Percentiles rank a stretch among this genome's conserved stretches.
Conservation (phyloP, 768 basidiomycete species). For the Tephrocybe sp. region DNA sequence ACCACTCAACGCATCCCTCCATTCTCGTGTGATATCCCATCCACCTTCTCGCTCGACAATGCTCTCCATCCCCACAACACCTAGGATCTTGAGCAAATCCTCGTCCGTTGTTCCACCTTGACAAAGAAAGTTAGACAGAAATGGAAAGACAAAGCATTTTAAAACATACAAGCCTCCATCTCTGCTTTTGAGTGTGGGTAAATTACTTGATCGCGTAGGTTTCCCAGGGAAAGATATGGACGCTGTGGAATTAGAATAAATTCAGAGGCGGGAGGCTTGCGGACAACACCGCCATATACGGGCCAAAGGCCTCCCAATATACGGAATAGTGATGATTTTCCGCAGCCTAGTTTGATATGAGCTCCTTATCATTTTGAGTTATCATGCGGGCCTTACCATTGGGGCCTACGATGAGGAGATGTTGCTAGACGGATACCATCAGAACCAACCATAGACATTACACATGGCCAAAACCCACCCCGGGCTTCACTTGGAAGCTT, state of each 20-base stretch:
- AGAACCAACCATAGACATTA: too few species aligned
- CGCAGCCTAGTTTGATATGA: slow-evolving; percentile 52
- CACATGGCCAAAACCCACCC: slow-evolving; percentile 53
- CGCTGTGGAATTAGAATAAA: slow-evolving; percentile 96
- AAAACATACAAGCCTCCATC: slow-evolving; percentile 69
- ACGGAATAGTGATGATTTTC: slow-evolving; percentile 92
- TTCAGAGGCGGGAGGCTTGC: slow-evolving; percentile 82
- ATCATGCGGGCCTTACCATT: slow-evolving; percentile 56
- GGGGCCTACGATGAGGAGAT: slow-evolving; percentile 89
- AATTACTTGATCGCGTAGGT: slow-evolving; percentile 92
- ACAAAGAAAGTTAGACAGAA: neutral
- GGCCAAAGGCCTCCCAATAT: slow-evolving; percentile 97
- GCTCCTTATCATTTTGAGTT: neutral
- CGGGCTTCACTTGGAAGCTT: slow-evolving; percentile 86
- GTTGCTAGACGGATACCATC: too few species aligned
- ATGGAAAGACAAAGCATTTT: neutral
- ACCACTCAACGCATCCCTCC: slow-evolving; percentile 90
- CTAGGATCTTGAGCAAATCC: slow-evolving; percentile 68
- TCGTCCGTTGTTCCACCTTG: slow-evolving; percentile 71
- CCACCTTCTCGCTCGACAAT: slow-evolving; percentile 96
- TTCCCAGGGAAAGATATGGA: slow-evolving; percentile 92
- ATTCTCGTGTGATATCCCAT: slow-evolving; percentile 86
- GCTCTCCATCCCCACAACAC: slow-evolving; percentile 77
- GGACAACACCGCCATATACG: slow-evolving; percentile 74
- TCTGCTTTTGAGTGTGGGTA: slow-evolving; percentile 85